Conservation (phyloP, 2,329 filamentous ascomycete species). For the Clathrospora elynae region DNA sequence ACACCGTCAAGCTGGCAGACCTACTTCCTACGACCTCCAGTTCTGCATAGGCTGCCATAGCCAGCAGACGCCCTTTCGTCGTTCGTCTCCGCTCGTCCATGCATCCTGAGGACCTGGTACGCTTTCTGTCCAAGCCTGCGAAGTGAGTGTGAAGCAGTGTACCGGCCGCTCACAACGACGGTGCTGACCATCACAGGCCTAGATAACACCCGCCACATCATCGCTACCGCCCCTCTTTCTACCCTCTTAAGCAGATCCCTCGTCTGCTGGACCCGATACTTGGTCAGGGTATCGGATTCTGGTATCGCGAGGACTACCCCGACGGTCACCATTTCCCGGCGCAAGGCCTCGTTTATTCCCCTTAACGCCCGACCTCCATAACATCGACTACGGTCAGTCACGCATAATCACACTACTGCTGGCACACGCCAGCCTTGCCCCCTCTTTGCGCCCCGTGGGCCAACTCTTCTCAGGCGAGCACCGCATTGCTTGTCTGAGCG, state of each 20-base stretch:
- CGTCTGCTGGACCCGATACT: conserved; percentile 87
- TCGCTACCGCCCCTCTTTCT: conserved; percentile 28
- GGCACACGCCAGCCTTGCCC: conserved; percentile 80
- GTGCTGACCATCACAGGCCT: conserved; percentile 56
- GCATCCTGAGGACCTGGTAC: conserved; percentile 87
- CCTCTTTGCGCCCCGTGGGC: conserved; percentile 71
- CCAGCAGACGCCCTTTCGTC: conserved; percentile 40
- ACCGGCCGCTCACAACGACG: conserved; percentile 1
- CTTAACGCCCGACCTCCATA: conserved; percentile 90
- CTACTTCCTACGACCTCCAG: conserved; percentile 15
- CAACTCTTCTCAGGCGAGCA: conserved; percentile 95
- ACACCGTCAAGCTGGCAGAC: conserved; percentile 45
- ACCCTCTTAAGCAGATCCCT: conserved; percentile 63
- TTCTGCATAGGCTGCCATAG: conserved; percentile 47
- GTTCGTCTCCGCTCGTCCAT: conserved; percentile 63
- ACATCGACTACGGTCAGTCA: conserved; percentile 73
- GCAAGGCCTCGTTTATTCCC: conserved; percentile 79
- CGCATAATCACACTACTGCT: conserved; percentile 66
- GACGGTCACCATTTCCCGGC: conserved; percentile 85
- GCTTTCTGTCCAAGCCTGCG: conserved; percentile 91
- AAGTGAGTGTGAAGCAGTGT: conserved; percentile 66
- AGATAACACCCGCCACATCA: conserved; percentile 66
- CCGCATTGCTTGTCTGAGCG: conserved; percentile 95
- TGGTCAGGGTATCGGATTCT: conserved; percentile 81
- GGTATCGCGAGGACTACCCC: conserved; percentile 64